Base-by-base conservation (phyloP, 768 basidiomycete genomes). In the Leccinum subtestaceum region DNA sequence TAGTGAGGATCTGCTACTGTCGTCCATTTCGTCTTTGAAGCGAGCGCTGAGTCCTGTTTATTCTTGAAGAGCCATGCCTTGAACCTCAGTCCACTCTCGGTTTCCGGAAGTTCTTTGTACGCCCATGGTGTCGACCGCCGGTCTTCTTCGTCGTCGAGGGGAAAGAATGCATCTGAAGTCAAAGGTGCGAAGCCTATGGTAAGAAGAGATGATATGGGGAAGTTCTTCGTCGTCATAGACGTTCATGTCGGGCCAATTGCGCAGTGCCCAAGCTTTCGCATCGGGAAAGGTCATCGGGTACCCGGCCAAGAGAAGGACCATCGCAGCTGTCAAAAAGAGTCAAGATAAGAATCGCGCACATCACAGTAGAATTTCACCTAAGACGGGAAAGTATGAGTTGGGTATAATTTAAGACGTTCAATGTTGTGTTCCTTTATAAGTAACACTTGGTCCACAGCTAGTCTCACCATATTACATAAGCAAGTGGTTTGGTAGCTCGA, bases 401-500 rank as follows among this genome's bases (percentile, higher is more conserved):
- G 21, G 21, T 21, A 21, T 21, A 21, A 21, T 21, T 21, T 21
- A 21, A 21, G 21, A 21, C 21, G 21, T 21, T 21, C 21, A 21
- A 21, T 21, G 21, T 21, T 21, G 21, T 21, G 7, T 27, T 29
- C 8, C 29, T 9, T 9, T 29, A 29, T 29, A 29, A 29, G 21
- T 21, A 21, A 21, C 21, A 21, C 21, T 21, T 21, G 21, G 21
- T 21, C 21, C 21, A 21, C 21, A 21, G 21, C 21, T 21, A 21
- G 21, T 21, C 21, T 21, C 21, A 21, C 21, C 21, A 21, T 21
- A 21, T 21, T 21, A 21, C 21, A 21, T 21, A 21, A 21, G 21
- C 21, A 21, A 21, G 21, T 21, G 21, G 21, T 21, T 27, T 25
- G 62, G 58, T 4, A 49, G 68, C 25, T 52, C 59, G 21, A 72